phyloP scores from a whole-genome alignment of 768 basidiomycete species.

The Panellus pusillus region DNA sequence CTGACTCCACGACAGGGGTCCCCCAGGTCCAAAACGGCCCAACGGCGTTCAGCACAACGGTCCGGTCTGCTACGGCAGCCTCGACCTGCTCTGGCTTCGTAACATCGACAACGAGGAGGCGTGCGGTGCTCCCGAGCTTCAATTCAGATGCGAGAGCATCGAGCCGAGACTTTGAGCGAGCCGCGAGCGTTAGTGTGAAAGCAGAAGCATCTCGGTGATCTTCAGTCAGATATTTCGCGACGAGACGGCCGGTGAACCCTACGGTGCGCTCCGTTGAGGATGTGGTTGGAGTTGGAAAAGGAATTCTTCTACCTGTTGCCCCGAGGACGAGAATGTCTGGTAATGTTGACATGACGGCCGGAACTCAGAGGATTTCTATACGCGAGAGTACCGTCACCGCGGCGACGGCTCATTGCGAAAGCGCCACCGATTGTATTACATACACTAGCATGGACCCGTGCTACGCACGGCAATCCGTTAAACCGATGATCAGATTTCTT shows the following conservation, averaged over 20 bases:
- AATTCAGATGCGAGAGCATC: conserved; percentile 49
- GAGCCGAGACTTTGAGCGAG: conserved; percentile 65
- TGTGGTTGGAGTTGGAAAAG: not conserved
- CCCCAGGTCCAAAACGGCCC: conserved; percentile 71
- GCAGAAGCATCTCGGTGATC: conserved; percentile 55
- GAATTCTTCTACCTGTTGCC: conserved; percentile 49
- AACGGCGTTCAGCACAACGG: conserved; percentile 74
- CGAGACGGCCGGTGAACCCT: conserved; percentile 73
- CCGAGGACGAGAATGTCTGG: conserved; percentile 68
- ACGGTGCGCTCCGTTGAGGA: not conserved
- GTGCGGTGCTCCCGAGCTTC: conserved; percentile 43
- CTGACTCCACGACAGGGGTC: conserved; percentile 68
- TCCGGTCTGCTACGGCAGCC: conserved; percentile 51
- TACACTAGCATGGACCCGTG: too few relatives aligned
- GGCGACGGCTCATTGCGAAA: too few relatives aligned
- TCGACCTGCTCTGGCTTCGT: conserved; percentile 54
- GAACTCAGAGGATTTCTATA: not conserved
- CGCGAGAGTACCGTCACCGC: too few relatives aligned
- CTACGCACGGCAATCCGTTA: too few relatives aligned
- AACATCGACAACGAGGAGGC: conserved; percentile 59
- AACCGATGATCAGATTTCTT: too few relatives aligned
- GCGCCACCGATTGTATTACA: too few relatives aligned
- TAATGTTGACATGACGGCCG: conserved; percentile 29
- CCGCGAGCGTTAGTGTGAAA: conserved; percentile 72
- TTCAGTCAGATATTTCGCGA: conserved; percentile 59